Percentiles rank a stretch among this genome's conserved stretches.
Evolutionary conservation across 371 early-diverging fungal species (phyloP).

Genomic region (Mortierella sp.): DNA sequence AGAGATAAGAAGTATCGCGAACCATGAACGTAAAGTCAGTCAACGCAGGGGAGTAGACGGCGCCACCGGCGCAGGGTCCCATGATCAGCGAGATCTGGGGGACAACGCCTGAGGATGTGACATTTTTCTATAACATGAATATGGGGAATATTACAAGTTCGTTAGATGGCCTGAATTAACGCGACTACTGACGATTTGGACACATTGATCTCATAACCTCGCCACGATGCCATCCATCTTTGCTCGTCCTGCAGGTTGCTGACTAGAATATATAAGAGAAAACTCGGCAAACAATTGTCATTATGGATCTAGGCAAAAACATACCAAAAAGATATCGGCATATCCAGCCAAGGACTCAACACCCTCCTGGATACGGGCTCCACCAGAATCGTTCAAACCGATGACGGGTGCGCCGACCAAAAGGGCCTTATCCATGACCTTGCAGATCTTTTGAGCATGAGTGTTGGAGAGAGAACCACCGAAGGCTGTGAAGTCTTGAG

Average conservation of each 20-base stretch:
- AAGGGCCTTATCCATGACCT: slow-evolving; percentile 96
- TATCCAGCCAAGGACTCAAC: slow-evolving; percentile 97
- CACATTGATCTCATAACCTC: too few relatives aligned
- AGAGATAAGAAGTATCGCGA: slow-evolving; percentile 94
- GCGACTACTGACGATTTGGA: too few relatives aligned
- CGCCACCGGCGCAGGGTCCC: slow-evolving; percentile 98
- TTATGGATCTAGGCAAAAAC: background rate
- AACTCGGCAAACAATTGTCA: background rate
- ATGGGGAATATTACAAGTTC: background rate
- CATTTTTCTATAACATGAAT: slow-evolving; percentile 70
- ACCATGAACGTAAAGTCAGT: slow-evolving; percentile 98
- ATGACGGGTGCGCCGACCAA: slow-evolving; percentile 95
- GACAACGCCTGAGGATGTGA: slow-evolving; percentile 92
- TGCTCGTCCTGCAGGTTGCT: background rate
- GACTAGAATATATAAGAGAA: background rate
- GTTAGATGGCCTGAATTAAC: too few relatives aligned
- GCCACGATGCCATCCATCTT: background rate
- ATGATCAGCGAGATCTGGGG: slow-evolving; percentile 97
- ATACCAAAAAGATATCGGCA: slow-evolving; percentile 93
- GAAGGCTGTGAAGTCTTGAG: slow-evolving; percentile 95
- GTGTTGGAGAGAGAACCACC: slow-evolving; percentile 93
- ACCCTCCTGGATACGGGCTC: slow-evolving; percentile 98
- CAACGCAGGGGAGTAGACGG: slow-evolving; percentile 97
- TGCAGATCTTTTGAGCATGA: slow-evolving; percentile 94
- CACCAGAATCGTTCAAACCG: slow-evolving; percentile 97